A percentile compares a stretch with the other conserved stretches of the same genome.
These are phyloP conservation scores for Pleochaeta shiraiana DNA, from an alignment of 2,329 filamentous ascomycete species.

Conservation along the genomic window DNA sequence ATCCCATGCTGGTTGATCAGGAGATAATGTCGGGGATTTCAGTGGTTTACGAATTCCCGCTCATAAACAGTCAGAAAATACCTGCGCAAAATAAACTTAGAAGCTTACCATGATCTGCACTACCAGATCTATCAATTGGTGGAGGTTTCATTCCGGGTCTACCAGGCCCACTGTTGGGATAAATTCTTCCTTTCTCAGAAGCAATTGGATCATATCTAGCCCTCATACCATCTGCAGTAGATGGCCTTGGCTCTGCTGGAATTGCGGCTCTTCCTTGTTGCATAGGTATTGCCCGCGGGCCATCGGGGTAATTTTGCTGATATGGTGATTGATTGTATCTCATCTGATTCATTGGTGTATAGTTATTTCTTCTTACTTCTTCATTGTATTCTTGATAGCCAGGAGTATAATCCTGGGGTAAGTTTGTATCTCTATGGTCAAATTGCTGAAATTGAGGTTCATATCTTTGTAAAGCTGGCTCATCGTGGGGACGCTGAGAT, in stretches of 20 bases:
- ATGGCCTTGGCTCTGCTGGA: slow-evolving; percentile 14
- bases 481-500: slow-evolving; percentile 16
- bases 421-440: slow-evolving; percentile 32
- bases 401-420: slow-evolving; percentile 7
- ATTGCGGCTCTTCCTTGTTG: slow-evolving; percentile 11
- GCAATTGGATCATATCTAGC: slow-evolving; percentile 13
- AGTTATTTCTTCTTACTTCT: slow-evolving; percentile 13
- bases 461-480: slow-evolving; percentile 13
- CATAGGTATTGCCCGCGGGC: slow-evolving; percentile 11
- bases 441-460: slow-evolving; percentile 31
- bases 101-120: slow-evolving; percentile 16
- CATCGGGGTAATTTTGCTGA: slow-evolving; percentile 13
- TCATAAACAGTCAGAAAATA: neutral
- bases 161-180: slow-evolving; percentile 12
- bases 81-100: too few species aligned
- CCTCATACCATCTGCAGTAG: slow-evolving; percentile 11
- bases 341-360: slow-evolving; percentile 14
- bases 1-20: slow-evolving; percentile 23
- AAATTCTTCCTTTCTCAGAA: slow-evolving; percentile 13
- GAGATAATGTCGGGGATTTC: slow-evolving; percentile 19
- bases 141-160: slow-evolving; percentile 12
- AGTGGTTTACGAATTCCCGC: slow-evolving; percentile 11
- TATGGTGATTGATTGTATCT: slow-evolving; percentile 10
- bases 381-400: slow-evolving; percentile 15
- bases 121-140: slow-evolving; percentile 10